These are phyloP conservation scores for Phytophthora vignae DNA, from an alignment of 352 stramenopile species.

Conservation along the genomic window DNA sequence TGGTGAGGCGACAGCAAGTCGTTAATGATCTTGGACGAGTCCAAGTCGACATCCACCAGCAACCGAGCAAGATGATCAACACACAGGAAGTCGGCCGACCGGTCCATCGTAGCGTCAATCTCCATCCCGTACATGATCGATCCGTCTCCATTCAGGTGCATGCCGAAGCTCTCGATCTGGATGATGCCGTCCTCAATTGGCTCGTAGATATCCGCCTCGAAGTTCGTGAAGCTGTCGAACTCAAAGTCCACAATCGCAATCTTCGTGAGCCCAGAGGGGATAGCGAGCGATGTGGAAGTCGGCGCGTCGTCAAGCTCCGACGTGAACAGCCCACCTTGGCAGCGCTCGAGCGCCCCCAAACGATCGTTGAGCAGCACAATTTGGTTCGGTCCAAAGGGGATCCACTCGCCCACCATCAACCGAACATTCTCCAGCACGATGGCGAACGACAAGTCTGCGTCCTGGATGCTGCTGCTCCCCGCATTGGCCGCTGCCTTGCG, in stretches of 20 bases:
- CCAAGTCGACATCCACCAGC: constrained; percentile 95
- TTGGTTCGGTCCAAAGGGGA: constrained; percentile 98
- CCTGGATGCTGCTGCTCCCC: constrained; percentile 73
- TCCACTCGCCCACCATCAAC: constrained; percentile 98
- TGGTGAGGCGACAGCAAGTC: constrained; percentile 96
- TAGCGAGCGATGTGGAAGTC: constrained; percentile 80
- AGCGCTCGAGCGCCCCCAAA: constrained; percentile 95
- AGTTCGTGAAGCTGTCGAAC: constrained; percentile 98
- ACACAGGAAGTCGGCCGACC: constrained; percentile 96
- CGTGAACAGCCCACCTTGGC: constrained; percentile 97
- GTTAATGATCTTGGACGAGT: constrained; percentile 97
- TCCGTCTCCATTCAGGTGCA: constrained; percentile 82
- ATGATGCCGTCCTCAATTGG: constrained; percentile 93
- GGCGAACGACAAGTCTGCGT: constrained; percentile 94
- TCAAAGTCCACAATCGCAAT: constrained; percentile 99
- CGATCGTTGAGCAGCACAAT: constrained; percentile 98
- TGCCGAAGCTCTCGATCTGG: constrained; percentile 98
- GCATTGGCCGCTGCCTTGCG: constrained; percentile 74
- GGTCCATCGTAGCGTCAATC: constrained; percentile 97
- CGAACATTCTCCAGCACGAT: constrained; percentile 97
- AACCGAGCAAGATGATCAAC: constrained; percentile 97
- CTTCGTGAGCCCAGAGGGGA: constrained; percentile 93
- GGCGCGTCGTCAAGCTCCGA: constrained; percentile 92
- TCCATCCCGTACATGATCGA: constrained; percentile 91
- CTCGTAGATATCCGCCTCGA: constrained; percentile 98